These are phyloP conservation scores for Afroboletus lepidellus DNA, from an alignment of 1,284 basidiomycete genomes.

Conservation along the genomic window DNA sequence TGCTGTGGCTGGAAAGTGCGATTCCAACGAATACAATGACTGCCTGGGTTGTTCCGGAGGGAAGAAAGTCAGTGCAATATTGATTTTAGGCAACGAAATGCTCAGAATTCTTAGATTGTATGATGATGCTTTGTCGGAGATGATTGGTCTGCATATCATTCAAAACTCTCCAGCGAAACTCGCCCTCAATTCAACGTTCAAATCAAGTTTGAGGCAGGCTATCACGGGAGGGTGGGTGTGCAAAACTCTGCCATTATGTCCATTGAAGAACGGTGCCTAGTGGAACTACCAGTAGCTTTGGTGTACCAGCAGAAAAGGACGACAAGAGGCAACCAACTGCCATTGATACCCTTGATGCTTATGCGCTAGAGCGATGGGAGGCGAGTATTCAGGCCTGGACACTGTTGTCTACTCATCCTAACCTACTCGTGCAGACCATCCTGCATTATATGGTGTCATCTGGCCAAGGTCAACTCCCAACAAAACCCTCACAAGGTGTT, in stretches of 20 bases:
- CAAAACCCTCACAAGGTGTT: constrained; percentile 79
- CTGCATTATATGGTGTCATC: constrained; percentile 99
- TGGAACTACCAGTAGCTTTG: constrained; percentile 89
- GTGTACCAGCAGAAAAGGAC: constrained; percentile 72
- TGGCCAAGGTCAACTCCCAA: constrained; percentile 64
- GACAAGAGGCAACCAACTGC: constrained; percentile 54
- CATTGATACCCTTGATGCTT: constrained; percentile 74
- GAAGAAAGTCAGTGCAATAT: constrained; percentile 55
- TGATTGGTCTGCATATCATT: constrained; percentile 76
- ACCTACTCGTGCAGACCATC: constrained; percentile 58
- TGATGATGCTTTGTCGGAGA: constrained; percentile 63
- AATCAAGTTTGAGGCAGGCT: constrained; percentile 80
- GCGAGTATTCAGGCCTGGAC: constrained; percentile 41
- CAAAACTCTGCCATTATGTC: background rate
- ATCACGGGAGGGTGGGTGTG: constrained; percentile 82
- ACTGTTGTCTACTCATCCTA: background rate
- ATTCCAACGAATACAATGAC: constrained; percentile 71
- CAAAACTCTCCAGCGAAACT: constrained; percentile 60
- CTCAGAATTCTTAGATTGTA: constrained; percentile 55
- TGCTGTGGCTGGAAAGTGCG: constrained; percentile 87
- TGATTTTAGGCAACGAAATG: constrained; percentile 12
- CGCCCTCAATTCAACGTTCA: constrained; percentile 75
- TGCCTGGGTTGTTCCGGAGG: constrained; percentile 80
- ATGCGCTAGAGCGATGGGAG: constrained; percentile 95
- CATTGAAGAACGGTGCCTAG: constrained; percentile 42